Evolutionary conservation across 441 rosid species (phyloP), one percentile per base, ranked within the genome.

Genomic region (Erodium chrysanthum): DNA sequence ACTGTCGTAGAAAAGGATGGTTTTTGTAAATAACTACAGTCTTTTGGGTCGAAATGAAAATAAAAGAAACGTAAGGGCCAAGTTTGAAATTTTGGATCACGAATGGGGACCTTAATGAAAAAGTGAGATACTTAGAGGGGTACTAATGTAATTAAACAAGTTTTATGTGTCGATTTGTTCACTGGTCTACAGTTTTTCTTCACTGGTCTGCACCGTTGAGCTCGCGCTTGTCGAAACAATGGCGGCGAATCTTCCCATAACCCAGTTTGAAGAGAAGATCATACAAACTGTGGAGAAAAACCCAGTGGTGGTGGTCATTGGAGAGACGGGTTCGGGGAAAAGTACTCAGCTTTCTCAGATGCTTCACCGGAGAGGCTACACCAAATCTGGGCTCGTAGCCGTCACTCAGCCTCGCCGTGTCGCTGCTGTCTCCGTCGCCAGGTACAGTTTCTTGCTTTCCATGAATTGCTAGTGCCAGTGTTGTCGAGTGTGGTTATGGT

Each of bases 271-370:
- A 74, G 90, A 86, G 68, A 86, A 84, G 78, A 94, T 91, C 40
- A 66, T 84, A 4, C 84, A 85, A 69, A 87, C 90, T 0, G 87
- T 94, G 31, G 85, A 83, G 59, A 77, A 84, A 70, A 94, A 90
- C 70, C 79, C 89, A 5, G 97, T 87, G 12, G 95, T 84, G 2
- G 99, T 92, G 15, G 73, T 95, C 5, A 86, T 95, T 18, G 97
- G 99, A 40, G 95, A 88, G 83, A 88, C 98, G 2, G 98, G 98
- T 31, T 88, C 97, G 1, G 99, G 99, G 0, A 92, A 95, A 78
- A 92, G 99, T 80, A 92, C 99, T n/a, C 99, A 90, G 85, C 99
- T 92, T 71, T 92, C 99, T 68, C 99, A 92, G 80, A 92, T 95
- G 72, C 85, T 95, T 20, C 85, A 82, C 84, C 88, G 97, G 17